Base-by-base conservation (phyloP, 139 green algal species). In the Coelastrella sp. region DNA sequence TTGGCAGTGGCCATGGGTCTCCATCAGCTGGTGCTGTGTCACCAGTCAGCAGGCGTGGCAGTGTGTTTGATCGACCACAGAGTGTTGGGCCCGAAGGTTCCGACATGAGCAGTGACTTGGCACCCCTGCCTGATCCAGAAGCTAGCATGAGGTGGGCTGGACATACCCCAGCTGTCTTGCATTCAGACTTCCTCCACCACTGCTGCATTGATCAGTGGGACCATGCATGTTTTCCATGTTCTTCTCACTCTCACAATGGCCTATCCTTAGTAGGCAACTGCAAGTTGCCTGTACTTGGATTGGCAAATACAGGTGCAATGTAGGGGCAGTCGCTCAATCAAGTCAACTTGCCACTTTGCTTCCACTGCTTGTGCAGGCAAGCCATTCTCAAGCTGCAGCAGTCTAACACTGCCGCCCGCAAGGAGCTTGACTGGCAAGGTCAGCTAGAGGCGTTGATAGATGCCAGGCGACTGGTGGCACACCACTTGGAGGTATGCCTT, bases 391-490 rank as follows among this genome's bases (percentile, higher is more conserved):
- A 91, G 85, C 89, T 97, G 80, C 78, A 92, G 78, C 82, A 92
- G 80, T 94, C 94, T 60, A 97, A 97, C 78, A 84, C 90, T 6
- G 94, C 95, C 11, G 94, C 96, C 75, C 92, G 92, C 66, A 97
- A 97, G 93, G 96, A 97, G 92, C 92, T 98, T 66, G 94, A 98
- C 92, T 98, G 96, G 96, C 92, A 94, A 80, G 94, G 88, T 8
- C 96, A 98, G 92, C 93, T 95, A 81, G 95, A 98, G 58, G 96
- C 95, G 24, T 82, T 98, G 19, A 93, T 93, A 17, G 94, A 94
- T 58, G 92, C 90, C 7, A 92, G 96, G 35, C 92, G 96, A 56
- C 78, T 97, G 15, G 90, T 96, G 5, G 88, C 89, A 84, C 93
- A 98, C 93, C 95, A 98, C 93, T 19, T 85, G 0, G 90, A 92